Base-by-base conservation (phyloP, 2,329 filamentous ascomycete species). In the Hypomyces rosellus region DNA sequence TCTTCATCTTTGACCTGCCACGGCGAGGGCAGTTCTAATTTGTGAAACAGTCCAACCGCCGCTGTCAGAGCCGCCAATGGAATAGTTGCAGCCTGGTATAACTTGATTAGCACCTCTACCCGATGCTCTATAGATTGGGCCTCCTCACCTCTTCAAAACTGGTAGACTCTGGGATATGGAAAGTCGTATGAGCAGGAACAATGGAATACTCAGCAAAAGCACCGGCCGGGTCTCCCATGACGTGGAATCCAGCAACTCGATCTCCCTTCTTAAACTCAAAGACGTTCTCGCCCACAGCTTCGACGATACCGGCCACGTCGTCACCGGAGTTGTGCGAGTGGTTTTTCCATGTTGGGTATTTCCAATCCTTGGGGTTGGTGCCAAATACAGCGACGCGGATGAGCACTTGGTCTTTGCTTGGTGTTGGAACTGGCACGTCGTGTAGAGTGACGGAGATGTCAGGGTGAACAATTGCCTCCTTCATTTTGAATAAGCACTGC, bases 191-290 rank as follows among this genome's bases (percentile, higher is more conserved):
- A 33, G 71, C 69, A 68, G 69, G 74, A 1, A 74, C 74, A n/a
- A 84, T 63, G 3, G 78, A 74, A 59, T 82, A 84, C 57, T 84
- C 79, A 9, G 80, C 81, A 56, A 74, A 84, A 30, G 68, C 74
- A 4, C 81, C 81, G 37, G 71, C 63, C 0, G 73, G 70, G 2
- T 64, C 65, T 47, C 66, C 55, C 71, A 83, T 81, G 57, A 78
- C 66, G 52, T 75, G 73, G 46, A 74, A 74, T 2, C 68, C 69
- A 5, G 67, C 68, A 20, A 76, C 73, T 38, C 73, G 64, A 54
- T 75, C 73, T 13, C 73, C 72, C 1, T 53, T 43, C n/a, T 48
- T 42, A 42, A 61, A 59, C 16, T 53, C 54, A 11, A 25, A 41
- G 9, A 60, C 55, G 1, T 51, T 52, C 2, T 45, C 40, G 7